Evolutionary conservation across 805 yeast species (phyloP).

Genomic region (Ogataea thermomethanolica): DNA sequence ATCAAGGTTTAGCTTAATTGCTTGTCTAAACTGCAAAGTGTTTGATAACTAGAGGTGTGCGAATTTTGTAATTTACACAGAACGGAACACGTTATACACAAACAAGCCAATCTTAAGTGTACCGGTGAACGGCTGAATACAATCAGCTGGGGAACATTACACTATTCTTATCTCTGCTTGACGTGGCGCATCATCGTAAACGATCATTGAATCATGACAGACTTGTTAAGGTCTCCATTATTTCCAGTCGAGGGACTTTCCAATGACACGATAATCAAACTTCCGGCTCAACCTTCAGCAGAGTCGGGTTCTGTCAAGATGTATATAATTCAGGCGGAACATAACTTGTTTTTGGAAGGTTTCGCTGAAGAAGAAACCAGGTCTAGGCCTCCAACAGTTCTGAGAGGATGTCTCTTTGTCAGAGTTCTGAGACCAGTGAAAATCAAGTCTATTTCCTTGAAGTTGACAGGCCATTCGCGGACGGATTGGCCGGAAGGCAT

Average conservation of each 20-base stretch:
- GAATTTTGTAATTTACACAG: too few relatives aligned
- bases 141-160: too few relatives aligned
- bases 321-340: conserved; percentile 77
- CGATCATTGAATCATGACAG: conserved; percentile 12
- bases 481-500: conserved; percentile 99
- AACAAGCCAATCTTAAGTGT: too few relatives aligned
- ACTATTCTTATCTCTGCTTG: too few relatives aligned
- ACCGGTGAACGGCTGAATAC: too few relatives aligned
- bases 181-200: not conserved
- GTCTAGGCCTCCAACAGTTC: conserved; percentile 69
- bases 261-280: conserved; percentile 41
- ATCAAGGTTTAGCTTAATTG: not conserved
- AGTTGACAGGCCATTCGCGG: conserved; percentile 63
- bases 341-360: conserved; percentile 76
- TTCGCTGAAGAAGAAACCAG: conserved; percentile 62
- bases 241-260: conserved; percentile 44
- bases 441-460: conserved; percentile 58
- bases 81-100: too few relatives aligned
- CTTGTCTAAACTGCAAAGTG: not conserved
- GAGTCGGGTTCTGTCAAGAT: conserved; percentile 64
- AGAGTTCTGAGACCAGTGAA: conserved; percentile 70
- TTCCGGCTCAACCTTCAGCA: conserved; percentile 54
- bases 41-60: too few relatives aligned
- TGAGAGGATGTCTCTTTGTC: conserved; percentile 75
- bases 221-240: conserved; percentile 38